A percentile compares a stretch with the other conserved stretches of the same genome.
phyloP scores from a whole-genome alignment of 2,329 filamentous ascomycete genomes.

The Epichloe festucae region DNA sequence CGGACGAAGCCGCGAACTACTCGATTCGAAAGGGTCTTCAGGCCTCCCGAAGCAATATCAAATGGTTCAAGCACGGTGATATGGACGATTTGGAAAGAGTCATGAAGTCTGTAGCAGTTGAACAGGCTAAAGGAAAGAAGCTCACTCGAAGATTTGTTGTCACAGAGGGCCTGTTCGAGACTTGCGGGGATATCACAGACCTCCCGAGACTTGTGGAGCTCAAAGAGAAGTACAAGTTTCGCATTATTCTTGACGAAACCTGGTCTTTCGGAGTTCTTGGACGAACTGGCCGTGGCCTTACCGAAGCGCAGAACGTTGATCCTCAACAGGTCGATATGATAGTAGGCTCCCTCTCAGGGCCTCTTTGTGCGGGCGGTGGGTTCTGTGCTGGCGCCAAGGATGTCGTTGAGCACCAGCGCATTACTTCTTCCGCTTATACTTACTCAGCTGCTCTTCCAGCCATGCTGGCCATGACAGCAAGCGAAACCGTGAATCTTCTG shows the following conservation, averaged over 20 bases:
- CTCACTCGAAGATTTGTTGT: constrained; percentile 90
- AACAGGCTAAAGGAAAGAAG: constrained; percentile 73
- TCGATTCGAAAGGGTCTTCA: constrained; percentile 90
- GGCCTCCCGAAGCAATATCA: constrained; percentile 78
- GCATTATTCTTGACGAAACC: constrained; percentile 91
- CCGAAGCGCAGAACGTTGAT: constrained; percentile 94
- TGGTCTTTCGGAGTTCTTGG: constrained; percentile 95
- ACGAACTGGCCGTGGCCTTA: constrained; percentile 79
- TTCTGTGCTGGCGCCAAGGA: constrained; percentile 90
- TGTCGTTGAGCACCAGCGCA: constrained; percentile 91
- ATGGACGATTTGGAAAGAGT: constrained; percentile 86
- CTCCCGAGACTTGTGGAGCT: constrained; percentile 84
- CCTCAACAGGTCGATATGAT: constrained; percentile 94
- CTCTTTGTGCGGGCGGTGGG: constrained; percentile 82
- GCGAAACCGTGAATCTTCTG: constrained; percentile 75
- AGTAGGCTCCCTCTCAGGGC: constrained; percentile 79
- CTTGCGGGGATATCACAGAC: constrained; percentile 70
- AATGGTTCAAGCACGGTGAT: constrained; percentile 93
- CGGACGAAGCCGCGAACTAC: constrained; percentile 86
- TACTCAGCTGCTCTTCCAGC: constrained; percentile 92
- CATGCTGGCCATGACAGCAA: constrained; percentile 88
- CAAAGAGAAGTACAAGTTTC: constrained; percentile 95
- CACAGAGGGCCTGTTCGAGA: constrained; percentile 89
- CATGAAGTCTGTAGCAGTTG: constrained; percentile 72
- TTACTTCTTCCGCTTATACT: constrained; percentile 84